phyloP scores from a whole-genome alignment of 768 basidiomycete genomes.

The Fibroporia radiculosa region DNA sequence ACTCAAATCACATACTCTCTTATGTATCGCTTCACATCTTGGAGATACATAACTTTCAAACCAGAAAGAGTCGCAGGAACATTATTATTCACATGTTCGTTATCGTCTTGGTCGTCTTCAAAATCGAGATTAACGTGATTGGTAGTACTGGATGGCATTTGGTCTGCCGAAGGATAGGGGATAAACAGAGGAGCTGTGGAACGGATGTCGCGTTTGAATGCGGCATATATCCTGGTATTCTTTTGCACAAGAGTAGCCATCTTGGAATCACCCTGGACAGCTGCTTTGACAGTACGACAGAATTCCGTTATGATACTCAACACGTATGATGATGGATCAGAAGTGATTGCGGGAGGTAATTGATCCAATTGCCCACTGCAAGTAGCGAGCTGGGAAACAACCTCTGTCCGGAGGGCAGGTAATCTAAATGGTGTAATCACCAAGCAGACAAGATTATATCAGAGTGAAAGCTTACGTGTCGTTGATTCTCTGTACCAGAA shows the following conservation, averaged over 20 bases:
- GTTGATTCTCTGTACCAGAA: slow-evolving; percentile 31
- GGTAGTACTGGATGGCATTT: slow-evolving; percentile 4
- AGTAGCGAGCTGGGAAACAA: slow-evolving; percentile 6
- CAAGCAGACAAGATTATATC: neutral
- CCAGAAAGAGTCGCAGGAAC: neutral
- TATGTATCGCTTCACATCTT: slow-evolving; percentile 29
- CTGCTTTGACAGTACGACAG: slow-evolving; percentile 4
- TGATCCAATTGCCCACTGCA: slow-evolving; percentile 6
- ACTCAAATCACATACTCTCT: slow-evolving; percentile 20
- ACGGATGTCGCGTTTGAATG: slow-evolving; percentile 28
- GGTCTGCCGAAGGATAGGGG: slow-evolving; percentile 18
- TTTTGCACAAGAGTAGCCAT: slow-evolving; percentile 30
- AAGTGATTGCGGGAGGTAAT: slow-evolving; percentile 10
- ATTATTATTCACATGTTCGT: neutral
- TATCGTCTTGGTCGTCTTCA: slow-evolving; percentile 5
- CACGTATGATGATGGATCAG: slow-evolving; percentile 13
- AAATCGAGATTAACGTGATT: slow-evolving; percentile 1
- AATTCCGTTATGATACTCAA: slow-evolving; percentile 12
- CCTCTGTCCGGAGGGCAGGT: slow-evolving; percentile 7
- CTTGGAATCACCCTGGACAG: slow-evolving; percentile 9
- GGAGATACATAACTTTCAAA: slow-evolving; percentile 22
- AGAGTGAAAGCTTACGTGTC: slow-evolving; percentile 6
- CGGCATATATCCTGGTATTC: slow-evolving; percentile 24
- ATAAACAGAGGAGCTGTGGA: slow-evolving; percentile 36
- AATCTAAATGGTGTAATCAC: neutral